Percentiles rank a stretch among this genome's conserved stretches.
Conservation (phyloP, 208 protist genomes). For the Trypanosoma scelopori region DNA sequence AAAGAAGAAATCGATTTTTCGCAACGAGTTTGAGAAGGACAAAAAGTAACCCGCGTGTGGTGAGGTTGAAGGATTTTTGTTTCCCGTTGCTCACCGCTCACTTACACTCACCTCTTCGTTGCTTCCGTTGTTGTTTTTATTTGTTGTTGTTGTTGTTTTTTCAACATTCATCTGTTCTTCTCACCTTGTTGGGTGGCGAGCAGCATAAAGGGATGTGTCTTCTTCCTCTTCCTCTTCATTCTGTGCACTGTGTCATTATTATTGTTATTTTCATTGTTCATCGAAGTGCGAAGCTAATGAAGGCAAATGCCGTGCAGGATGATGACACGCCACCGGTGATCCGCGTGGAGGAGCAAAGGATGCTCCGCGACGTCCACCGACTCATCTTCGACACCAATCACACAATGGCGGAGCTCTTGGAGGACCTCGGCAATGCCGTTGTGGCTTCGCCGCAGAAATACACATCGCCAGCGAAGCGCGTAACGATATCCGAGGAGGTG, state of each 20-base stretch:
- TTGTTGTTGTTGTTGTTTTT: slow-evolving; percentile 5
- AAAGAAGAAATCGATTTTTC: slow-evolving; percentile 65
- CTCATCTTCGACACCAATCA: slow-evolving; percentile 14
- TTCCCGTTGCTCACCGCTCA: background rate
- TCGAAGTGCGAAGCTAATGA: background rate
- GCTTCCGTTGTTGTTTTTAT: too few relatives aligned
- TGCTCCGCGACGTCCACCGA: slow-evolving; percentile 18
- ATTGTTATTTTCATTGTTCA: too few relatives aligned
- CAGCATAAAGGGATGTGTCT: too few relatives aligned
- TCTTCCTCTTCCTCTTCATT: background rate
- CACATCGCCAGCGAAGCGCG: background rate
- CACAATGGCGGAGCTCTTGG: slow-evolving; percentile 13
- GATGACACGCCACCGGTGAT: slow-evolving; percentile 5
- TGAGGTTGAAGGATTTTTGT: slow-evolving; percentile 1
- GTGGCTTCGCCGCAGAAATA: background rate
- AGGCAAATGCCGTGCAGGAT: slow-evolving; percentile 4
- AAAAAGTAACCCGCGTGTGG: slow-evolving; percentile 1
- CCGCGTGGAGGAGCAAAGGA: slow-evolving; percentile 9
- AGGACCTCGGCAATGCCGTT: background rate
- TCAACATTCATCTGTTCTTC: background rate
- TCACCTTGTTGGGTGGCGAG: background rate
- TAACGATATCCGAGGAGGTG: slow-evolving; percentile 26
- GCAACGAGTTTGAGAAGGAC: slow-evolving; percentile 20
- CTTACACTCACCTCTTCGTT: background rate
- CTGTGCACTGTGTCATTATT: too few relatives aligned